Percentiles rank a stretch among this genome's conserved stretches.
phyloP scores from a whole-genome alignment of 1,139 yeast genomes.

The Saccharomyces uvarum region DNA sequence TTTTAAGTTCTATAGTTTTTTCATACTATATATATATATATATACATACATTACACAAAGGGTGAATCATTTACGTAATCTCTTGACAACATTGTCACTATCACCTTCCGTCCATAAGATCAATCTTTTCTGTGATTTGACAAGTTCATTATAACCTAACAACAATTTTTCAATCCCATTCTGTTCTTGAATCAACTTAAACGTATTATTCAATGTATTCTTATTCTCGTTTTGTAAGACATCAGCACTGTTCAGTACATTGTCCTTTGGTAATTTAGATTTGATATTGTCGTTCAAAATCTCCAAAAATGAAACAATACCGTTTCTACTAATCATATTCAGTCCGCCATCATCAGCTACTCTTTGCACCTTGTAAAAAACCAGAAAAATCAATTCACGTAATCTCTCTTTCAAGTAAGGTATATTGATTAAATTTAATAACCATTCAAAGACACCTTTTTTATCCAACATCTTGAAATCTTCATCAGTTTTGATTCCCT shows the following conservation, averaged over 20 bases:
- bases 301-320: conserved; percentile 46
- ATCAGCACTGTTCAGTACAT: not conserved
- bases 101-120: conserved; percentile 56
- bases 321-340: conserved; percentile 55
- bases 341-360: conserved; percentile 53
- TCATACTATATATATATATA: not conserved
- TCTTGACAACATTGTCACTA: conserved; percentile 37
- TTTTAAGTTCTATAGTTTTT: not conserved
- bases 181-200: conserved; percentile 22
- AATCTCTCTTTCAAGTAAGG: conserved; percentile 41
- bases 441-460: conserved; percentile 60
- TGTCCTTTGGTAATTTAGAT: not conserved
- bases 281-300: conserved; percentile 19
- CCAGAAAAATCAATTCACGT: conserved; percentile 35
- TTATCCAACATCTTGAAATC: conserved; percentile 49
- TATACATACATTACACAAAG: not conserved
- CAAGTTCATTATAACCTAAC: conserved; percentile 39
- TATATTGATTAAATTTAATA: conserved; percentile 46
- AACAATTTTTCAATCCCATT: conserved; percentile 43
- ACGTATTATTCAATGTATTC: not conserved
- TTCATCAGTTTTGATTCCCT: conserved; percentile 39
- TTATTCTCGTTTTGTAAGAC: not conserved
- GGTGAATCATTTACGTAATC: conserved; percentile 28
- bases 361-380: conserved; percentile 45
- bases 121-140: conserved; percentile 45